phyloP scores from a whole-genome alignment of 352 stramenopile species.

The Phytophthora sansomeana region DNA sequence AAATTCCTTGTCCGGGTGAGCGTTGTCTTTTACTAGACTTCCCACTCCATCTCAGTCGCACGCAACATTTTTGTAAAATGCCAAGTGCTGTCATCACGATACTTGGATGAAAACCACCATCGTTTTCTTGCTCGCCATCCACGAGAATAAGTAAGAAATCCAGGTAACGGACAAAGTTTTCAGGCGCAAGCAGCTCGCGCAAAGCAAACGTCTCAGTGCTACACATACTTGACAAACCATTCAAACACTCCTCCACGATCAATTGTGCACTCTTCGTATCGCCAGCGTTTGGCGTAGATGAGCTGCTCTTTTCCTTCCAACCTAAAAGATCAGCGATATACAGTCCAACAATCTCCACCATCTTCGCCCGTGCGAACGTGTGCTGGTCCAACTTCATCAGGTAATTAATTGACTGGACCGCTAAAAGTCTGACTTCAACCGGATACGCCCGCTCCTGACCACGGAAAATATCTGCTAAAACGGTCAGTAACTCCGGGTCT shows the following conservation, averaged over 20 bases:
- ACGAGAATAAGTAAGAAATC: conserved; percentile 60
- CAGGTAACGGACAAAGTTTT: conserved; percentile 60
- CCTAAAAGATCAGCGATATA: conserved; percentile 61
- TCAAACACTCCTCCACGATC: conserved; percentile 86
- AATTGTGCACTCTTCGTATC: conserved; percentile 54
- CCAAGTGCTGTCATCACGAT: conserved; percentile 69
- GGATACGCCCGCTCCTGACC: conserved; percentile 46
- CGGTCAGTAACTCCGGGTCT: conserved; percentile 64
- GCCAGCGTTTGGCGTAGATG: conserved; percentile 2
- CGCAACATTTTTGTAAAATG: conserved; percentile 79
- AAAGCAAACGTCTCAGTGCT: conserved; percentile 61
- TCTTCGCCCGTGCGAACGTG: conserved; percentile 56
- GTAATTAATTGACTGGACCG: conserved; percentile 88
- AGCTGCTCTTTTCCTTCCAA: conserved; percentile 35
- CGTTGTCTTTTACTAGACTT: conserved; percentile 18
- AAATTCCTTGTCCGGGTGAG: conserved; percentile 4
- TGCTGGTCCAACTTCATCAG: conserved; percentile 85
- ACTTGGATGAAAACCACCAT: conserved; percentile 61
- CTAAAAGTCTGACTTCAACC: conserved; percentile 61
- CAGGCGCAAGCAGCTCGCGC: conserved; percentile 53
- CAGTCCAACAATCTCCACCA: conserved; percentile 56
- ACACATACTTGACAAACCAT: conserved; percentile 73
- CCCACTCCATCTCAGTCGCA: conserved; percentile 68
- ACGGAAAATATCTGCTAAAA: conserved; percentile 64
- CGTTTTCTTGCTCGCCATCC: conserved; percentile 32